Base-by-base conservation (phyloP, 83 land plant species). In the Picea abies region DNA sequence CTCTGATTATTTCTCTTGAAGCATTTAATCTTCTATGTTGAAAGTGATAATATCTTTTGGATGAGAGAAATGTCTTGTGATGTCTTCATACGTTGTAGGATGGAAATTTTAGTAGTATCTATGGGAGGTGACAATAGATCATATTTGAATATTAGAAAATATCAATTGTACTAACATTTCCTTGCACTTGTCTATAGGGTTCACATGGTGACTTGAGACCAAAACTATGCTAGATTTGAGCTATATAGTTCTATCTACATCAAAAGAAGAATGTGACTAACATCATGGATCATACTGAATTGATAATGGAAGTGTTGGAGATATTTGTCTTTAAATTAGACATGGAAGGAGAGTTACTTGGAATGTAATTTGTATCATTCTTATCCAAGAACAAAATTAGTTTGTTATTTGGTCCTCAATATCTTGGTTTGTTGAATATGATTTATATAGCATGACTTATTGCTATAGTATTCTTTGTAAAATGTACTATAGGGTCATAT, bases 211-310 rank as follows among this genome's bases (percentile, higher is more conserved):
- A 96, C 86, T 85, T 96, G 60, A 85, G 86, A 32, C 63, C 70
- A 58, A 85, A 86, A 81, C 94, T 94, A 84, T 69, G 87, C 20
- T 90, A 89, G 81, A 87, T 96, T 61, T 71, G 94, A 62, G 86
- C 87, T 41, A 96, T 96, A 35, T 96, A 96, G 81, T 92, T 96
- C 72, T 92, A 76, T 84, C 81, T 96, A 82, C 96, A 96, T 35
- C 97, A 96, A 65, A 92, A 88, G 80, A 81, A 85, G 44, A 89
- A 78, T 70, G 81, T 93, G 14, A 82, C 88, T 65, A 85, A 87
- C 75, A 90, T 96, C 17, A 58, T 78, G 80, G 80, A 78, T 29
- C 39, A 22, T 3, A 56, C 60, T 7, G 63, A 26, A 26, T 25
- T 78, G 63, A 78, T 29, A 78, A 78, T 65, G 56, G 56, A 52